Evolutionary conservation across 148 eudicot genomes (phyloP).

Genomic region (Vaccinium corymbosum): DNA sequence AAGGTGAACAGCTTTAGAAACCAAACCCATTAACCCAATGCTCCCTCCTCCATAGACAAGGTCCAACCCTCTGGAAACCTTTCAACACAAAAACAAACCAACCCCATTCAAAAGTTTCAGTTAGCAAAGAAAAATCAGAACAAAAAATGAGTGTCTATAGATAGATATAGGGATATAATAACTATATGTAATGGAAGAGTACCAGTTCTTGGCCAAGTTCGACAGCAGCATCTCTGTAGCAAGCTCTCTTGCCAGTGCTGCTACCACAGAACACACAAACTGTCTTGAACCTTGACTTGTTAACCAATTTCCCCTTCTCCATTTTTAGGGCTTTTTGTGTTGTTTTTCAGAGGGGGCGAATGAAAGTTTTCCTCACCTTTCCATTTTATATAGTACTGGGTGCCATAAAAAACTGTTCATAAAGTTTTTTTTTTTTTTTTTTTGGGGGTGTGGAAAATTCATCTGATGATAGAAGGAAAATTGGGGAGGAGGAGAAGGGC

Average conservation of each 20-base stretch:
- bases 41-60: constrained; percentile 84
- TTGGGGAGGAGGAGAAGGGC: neutral
- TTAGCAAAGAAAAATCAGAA: neutral
- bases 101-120: neutral
- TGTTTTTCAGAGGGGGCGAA: too few relatives aligned
- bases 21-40: constrained; percentile 70
- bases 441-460: neutral
- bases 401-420: neutral
- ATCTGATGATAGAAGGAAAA: neutral
- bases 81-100: neutral
- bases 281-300: constrained; percentile 44
- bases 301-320: neutral
- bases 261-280: constrained; percentile 65
- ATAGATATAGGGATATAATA: neutral
- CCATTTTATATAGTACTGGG: too few relatives aligned
- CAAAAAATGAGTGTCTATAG: neutral
- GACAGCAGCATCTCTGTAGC: constrained; percentile 50
- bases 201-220: constrained; percentile 54
- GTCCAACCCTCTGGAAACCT: constrained; percentile 55
- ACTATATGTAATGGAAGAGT: neutral
- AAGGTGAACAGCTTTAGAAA: constrained; percentile 54
- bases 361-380: too few relatives aligned
- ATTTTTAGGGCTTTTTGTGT: neutral
- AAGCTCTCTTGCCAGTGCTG: constrained; percentile 46
- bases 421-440: neutral